phyloP scores from a whole-genome alignment of 75 land plant species.

The Sequoia sempervirens region DNA sequence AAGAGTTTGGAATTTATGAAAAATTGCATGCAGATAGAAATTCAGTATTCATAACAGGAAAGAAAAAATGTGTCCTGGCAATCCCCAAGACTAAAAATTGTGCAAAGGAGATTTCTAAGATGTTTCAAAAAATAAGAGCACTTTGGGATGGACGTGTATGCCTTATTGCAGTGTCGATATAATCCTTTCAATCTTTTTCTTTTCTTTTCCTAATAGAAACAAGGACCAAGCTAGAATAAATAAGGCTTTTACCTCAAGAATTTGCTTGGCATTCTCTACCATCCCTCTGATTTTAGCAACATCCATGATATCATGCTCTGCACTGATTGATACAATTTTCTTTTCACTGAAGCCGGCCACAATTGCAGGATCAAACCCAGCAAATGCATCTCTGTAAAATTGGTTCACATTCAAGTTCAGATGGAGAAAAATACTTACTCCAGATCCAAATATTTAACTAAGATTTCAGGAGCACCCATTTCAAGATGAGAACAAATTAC shows the following conservation, averaged over 20 bases:
- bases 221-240: background rate
- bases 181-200: background rate
- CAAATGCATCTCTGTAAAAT: constrained; percentile 56
- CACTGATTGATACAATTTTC: constrained; percentile 48
- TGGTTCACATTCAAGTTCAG: background rate
- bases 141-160: background rate
- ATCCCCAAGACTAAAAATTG: background rate
- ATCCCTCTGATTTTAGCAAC: constrained; percentile 75
- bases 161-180: background rate
- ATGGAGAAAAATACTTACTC: background rate
- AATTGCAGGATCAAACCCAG: constrained; percentile 60
- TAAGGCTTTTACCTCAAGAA: constrained; percentile 47
- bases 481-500: background rate
- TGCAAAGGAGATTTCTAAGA: background rate
- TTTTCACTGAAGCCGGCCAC: constrained; percentile 84
- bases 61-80: background rate
- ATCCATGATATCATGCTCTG: constrained; percentile 49
- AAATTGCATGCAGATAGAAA: background rate
- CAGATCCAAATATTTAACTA: background rate
- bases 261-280: constrained; percentile 81
- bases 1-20: background rate
- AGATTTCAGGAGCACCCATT: background rate
- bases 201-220: background rate
- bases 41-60: background rate
- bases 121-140: background rate